Conservation (phyloP, 805 yeast genomes). For the Torulaspora quercuum region DNA sequence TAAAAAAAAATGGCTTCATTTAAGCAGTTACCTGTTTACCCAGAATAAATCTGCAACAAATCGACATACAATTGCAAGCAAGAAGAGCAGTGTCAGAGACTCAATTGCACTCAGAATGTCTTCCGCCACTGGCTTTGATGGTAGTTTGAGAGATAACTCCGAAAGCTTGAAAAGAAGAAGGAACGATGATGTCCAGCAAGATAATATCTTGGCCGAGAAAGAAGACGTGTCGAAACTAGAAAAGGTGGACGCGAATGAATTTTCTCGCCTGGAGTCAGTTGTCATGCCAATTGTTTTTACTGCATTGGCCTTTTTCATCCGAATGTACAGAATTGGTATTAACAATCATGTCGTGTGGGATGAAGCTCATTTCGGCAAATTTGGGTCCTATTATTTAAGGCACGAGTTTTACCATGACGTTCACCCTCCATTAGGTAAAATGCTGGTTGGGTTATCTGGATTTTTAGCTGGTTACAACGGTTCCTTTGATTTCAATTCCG, state of each 20-base stretch:
- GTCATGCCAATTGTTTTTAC: slow-evolving; percentile 47
- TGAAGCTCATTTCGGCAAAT: slow-evolving; percentile 86
- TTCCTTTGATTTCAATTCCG: slow-evolving; percentile 68
- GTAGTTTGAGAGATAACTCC: slow-evolving; percentile 14
- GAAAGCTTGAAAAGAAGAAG: slow-evolving; percentile 14
- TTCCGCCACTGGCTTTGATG: slow-evolving; percentile 26
- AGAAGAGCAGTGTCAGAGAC: slow-evolving; percentile 4
- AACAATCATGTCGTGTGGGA: slow-evolving; percentile 75
- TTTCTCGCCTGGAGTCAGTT: slow-evolving; percentile 33
- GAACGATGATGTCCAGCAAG: slow-evolving; percentile 11
- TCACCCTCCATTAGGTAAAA: slow-evolving; percentile 83
- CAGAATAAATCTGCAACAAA: not conserved
- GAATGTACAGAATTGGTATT: slow-evolving; percentile 57
- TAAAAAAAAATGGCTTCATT: slow-evolving; percentile 1
- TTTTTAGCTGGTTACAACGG: slow-evolving; percentile 81
- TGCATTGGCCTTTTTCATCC: slow-evolving; percentile 46
- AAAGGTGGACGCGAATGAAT: slow-evolving; percentile 7
- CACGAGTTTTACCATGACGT: slow-evolving; percentile 84
- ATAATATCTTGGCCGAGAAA: slow-evolving; percentile 12
- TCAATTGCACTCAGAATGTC: slow-evolving; percentile 18
- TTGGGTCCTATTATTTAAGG: slow-evolving; percentile 74
- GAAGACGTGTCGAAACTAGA: slow-evolving; percentile 24
- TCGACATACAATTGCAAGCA: not conserved
- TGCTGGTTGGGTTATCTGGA: slow-evolving; percentile 75
- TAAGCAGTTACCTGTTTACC: not conserved